Evolutionary conservation across 441 rosid species (phyloP), one percentile per base, ranked within the genome.

Genomic region (Rhodomyrtus psidioides): DNA sequence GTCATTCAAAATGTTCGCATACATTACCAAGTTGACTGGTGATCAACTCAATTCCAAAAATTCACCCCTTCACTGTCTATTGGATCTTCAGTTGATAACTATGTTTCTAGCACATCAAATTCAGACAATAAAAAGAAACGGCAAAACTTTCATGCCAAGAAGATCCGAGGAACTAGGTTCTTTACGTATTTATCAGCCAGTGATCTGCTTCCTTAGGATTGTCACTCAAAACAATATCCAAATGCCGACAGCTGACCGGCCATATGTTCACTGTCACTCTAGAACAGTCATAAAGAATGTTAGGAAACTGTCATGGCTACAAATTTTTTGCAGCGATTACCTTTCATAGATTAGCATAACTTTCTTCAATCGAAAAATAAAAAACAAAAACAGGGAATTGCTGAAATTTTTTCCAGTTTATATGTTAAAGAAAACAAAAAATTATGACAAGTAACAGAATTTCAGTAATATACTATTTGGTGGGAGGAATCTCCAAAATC

Each of bases 201-300:
- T 95, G 82, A 92, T 96, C 97, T 88, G 96, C 98, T 44, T 95
- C 96, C 85, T 95, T 98, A 53, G 98, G 97, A 87, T 88, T 91
- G 27, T 96, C 98, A 42, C 92, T 93, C 86, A 97, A 97, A 91
- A 30, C 93, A 91, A 90, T 96, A 97, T 82, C 99, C 98, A 83
- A 94, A 97, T 74, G 99, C 95, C 84, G 96, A 94, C 87, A 97
- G 96, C 93, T 95, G 99, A 84, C 99, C 98, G 30, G 98, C 97
- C 99, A 97, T 97, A 89, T 97, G 96, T 91, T 97, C 98, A 91
- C 98, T 96, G 88, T 97, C 99, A 93, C 98, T 97, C 98, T 97
- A 95, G 86, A 86, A 92, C 82, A 89, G 85, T 26, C 55, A 59
- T 82, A 87, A 85, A 30, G 51, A 79, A 59, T 16, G 51, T 84